Evolutionary conservation across 139 green algal genomes (phyloP).

Genomic region (Chlorella ohadii): DNA sequence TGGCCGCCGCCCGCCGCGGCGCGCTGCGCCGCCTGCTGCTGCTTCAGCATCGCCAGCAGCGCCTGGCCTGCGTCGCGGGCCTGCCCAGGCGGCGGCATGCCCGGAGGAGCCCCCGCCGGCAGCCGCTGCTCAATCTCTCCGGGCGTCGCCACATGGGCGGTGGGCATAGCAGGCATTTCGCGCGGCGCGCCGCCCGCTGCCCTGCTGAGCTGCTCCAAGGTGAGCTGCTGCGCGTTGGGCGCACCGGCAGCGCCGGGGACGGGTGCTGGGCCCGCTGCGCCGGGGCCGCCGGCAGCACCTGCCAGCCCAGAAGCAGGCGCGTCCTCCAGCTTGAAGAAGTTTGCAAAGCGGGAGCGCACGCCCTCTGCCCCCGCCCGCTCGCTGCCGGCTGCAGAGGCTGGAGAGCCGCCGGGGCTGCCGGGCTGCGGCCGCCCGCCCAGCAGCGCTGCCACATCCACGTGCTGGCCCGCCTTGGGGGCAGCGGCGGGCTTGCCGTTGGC

Average conservation of each 20-base stretch:
- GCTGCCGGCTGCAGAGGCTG: not conserved
- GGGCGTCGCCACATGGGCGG: too few species aligned
- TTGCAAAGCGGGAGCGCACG: constrained; percentile 39
- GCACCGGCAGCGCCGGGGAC: not conserved
- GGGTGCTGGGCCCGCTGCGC: not conserved
- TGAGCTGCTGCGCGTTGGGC: constrained; percentile 12
- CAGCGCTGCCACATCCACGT: constrained; percentile 34
- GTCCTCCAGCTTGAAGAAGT: constrained; percentile 43
- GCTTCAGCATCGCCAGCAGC: constrained; percentile 28
- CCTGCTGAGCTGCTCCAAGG: not conserved
- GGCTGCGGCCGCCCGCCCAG: constrained; percentile 36
- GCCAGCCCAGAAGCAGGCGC: not conserved
- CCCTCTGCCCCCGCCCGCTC: not conserved
- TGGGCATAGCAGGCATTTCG: not conserved
- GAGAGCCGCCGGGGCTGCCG: not conserved
- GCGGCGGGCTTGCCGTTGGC: constrained; percentile 3
- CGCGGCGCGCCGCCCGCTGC: not conserved
- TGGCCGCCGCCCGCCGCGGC: not conserved
- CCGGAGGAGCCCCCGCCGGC: too few species aligned
- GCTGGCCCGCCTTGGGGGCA: constrained; percentile 26
- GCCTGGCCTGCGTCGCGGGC: constrained; percentile 12
- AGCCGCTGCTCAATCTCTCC: too few species aligned
- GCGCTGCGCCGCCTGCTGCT: constrained; percentile 22
- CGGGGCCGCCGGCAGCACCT: not conserved
- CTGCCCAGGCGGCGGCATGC: not conserved